Evolutionary conservation across 805 yeast species (phyloP).

Genomic region (Hanseniaspora singularis): DNA sequence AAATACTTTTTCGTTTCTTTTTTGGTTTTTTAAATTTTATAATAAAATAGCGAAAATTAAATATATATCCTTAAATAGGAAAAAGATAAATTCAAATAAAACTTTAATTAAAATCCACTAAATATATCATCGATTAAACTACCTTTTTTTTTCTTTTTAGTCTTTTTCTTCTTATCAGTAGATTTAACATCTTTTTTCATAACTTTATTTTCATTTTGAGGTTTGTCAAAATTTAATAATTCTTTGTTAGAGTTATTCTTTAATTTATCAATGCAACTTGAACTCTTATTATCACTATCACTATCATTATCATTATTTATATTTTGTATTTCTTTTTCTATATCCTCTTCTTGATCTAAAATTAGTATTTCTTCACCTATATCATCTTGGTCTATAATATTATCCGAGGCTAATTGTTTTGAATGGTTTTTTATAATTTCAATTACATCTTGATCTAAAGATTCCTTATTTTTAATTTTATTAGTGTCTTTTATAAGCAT

Average conservation of each 20-base stretch:
- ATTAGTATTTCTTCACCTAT: constrained; percentile 6
- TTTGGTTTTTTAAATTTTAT: too few species aligned
- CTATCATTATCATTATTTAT: too few species aligned
- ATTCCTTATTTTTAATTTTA: background rate
- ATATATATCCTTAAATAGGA: too few species aligned
- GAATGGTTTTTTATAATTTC: too few species aligned
- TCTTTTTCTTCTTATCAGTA: background rate
- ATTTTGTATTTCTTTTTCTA: background rate
- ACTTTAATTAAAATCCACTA: background rate
- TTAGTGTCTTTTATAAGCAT: background rate
- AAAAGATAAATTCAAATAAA: too few species aligned
- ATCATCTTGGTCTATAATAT: background rate
- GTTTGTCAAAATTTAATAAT: background rate
- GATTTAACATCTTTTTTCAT: background rate
- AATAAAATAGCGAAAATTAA: too few species aligned
- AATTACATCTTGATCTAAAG: background rate
- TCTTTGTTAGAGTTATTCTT: background rate
- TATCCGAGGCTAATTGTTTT: background rate
- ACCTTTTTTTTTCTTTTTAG: constrained; percentile 10
- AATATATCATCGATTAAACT: constrained; percentile 15
- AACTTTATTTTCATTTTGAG: background rate
- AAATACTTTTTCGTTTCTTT: too few species aligned
- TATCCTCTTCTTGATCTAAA: background rate
- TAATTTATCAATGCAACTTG: background rate
- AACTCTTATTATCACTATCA: background rate